phyloP scores from a whole-genome alignment of 345 rosid species.

The Pistacia vera region DNA sequence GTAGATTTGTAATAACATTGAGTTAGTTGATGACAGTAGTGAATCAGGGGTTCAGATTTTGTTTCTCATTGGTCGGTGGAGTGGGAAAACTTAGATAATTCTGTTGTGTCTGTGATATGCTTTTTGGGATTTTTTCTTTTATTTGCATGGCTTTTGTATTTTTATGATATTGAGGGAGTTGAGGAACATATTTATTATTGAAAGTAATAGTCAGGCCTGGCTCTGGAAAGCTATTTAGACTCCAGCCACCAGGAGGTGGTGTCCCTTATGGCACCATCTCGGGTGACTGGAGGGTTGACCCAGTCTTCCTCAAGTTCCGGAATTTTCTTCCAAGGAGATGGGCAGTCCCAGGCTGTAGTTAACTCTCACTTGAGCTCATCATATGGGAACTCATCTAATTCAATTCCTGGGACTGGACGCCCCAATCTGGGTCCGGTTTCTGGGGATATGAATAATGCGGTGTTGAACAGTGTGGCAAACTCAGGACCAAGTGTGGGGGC shows the following conservation, averaged over 20 bases:
- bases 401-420: conserved; percentile 70
- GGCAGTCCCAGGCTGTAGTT: conserved; percentile 82
- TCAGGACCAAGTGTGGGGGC: conserved; percentile 96
- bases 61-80: conserved; percentile 30
- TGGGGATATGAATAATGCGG: conserved; percentile 80
- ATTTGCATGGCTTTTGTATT: conserved; percentile 21
- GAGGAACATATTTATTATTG: conserved; percentile 27
- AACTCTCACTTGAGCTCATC: conserved; percentile 87
- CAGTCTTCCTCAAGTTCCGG: conserved; percentile 96
- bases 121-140: conserved; percentile 9
- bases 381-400: conserved; percentile 78
- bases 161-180: conserved; percentile 30
- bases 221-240: conserved; percentile 75
- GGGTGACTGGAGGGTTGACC: conserved; percentile 77
- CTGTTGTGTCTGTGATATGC: conserved; percentile 1
- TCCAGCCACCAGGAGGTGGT: conserved; percentile 56
- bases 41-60: conserved; percentile 24
- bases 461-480: conserved; percentile 80
- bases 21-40: conserved; percentile 26
- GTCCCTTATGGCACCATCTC: conserved; percentile 75
- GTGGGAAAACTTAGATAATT: conserved; percentile 20
- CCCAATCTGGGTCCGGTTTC: conserved; percentile 72
- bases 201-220: conserved; percentile 49
- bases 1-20: conserved; percentile 25
- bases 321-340: conserved; percentile 94